These are phyloP conservation scores for Microdochium trichocladiopsis DNA, from an alignment of 2,329 filamentous ascomycete genomes.

Conservation along the genomic window DNA sequence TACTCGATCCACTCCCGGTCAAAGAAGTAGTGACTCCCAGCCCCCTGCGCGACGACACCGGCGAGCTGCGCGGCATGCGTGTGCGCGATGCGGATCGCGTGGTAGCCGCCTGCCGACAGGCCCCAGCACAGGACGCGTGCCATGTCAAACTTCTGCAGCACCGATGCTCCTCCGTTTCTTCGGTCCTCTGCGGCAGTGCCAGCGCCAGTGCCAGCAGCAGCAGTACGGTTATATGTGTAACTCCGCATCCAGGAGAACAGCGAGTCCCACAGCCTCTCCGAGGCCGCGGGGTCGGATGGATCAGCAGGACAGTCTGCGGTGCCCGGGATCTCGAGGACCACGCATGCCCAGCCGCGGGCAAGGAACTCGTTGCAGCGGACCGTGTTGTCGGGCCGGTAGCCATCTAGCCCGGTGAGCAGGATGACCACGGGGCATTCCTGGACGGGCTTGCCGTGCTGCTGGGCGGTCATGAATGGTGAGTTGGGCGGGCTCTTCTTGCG, in stretches of 20 bases:
- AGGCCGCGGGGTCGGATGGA: constrained; percentile 47
- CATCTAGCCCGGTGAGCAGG: constrained; percentile 55
- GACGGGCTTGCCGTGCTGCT: neutral
- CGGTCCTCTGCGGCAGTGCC: constrained; percentile 30
- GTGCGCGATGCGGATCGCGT: constrained; percentile 60
- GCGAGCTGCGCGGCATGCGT: constrained; percentile 49
- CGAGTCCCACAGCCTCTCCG: constrained; percentile 57
- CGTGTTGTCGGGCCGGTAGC: constrained; percentile 58
- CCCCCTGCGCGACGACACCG: constrained; percentile 56
- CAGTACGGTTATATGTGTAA: neutral
- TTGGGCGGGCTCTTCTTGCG: too few species aligned
- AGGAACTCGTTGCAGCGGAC: constrained; percentile 54
- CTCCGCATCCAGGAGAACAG: constrained; percentile 52
- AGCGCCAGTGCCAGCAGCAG: neutral
- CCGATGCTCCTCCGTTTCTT: constrained; percentile 16
- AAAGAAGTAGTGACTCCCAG: constrained; percentile 56
- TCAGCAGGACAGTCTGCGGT: constrained; percentile 63
- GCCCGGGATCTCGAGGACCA: constrained; percentile 59
- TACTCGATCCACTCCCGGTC: constrained; percentile 50
- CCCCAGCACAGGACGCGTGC: constrained; percentile 54
- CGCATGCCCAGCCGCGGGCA: constrained; percentile 52
- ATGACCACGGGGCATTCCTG: constrained; percentile 39
- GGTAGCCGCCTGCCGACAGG: constrained; percentile 59
- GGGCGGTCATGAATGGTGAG: neutral
- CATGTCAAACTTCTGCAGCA: constrained; percentile 41